A percentile compares a stretch with the other conserved stretches of the same genome.
These are phyloP conservation scores for Calvatia gigantea DNA, from an alignment of 768 basidiomycete genomes.

Conservation along the genomic window DNA sequence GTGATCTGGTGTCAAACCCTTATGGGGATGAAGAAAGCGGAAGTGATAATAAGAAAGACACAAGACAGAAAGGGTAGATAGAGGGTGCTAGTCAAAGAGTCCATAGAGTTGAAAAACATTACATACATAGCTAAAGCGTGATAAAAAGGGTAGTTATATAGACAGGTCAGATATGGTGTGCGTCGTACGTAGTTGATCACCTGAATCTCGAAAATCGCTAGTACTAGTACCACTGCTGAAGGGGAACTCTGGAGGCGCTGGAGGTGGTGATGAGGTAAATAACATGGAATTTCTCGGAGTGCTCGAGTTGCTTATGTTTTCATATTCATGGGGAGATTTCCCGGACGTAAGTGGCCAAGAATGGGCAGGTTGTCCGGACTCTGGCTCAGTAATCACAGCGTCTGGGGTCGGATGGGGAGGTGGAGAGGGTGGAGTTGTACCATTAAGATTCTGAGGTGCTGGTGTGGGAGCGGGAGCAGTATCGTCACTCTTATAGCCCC, in stretches of 20 bases:
- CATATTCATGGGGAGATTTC: conserved; percentile 29
- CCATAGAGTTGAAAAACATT: conserved; percentile 15
- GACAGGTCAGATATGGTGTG: conserved; percentile 14
- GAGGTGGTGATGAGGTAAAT: conserved; percentile 24
- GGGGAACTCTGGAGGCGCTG: conserved; percentile 22
- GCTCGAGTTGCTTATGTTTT: conserved; percentile 3
- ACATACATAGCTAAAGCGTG: conserved; percentile 15
- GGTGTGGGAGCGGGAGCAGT: conserved; percentile 16
- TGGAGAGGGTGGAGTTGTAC: conserved; percentile 20
- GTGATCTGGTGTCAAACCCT: neutral
- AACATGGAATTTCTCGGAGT: conserved; percentile 28
- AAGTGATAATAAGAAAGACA: conserved; percentile 1
- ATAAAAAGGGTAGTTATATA: conserved; percentile 15
- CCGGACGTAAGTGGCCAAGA: conserved; percentile 41
- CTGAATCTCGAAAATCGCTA: conserved; percentile 21
- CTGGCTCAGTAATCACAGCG: conserved; percentile 6
- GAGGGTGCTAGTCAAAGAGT: neutral
- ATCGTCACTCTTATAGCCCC: neutral
- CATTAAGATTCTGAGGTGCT: conserved; percentile 17
- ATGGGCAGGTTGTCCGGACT: neutral
- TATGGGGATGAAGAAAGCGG: neutral
- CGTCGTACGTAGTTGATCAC: conserved; percentile 18
- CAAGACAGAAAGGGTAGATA: neutral
- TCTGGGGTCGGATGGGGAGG: conserved; percentile 28
- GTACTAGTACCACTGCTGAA: conserved; percentile 17